Evolutionary conservation across 176 grass and related monocot species (phyloP).

Genomic region (Miscanthus lutarioriparius): DNA sequence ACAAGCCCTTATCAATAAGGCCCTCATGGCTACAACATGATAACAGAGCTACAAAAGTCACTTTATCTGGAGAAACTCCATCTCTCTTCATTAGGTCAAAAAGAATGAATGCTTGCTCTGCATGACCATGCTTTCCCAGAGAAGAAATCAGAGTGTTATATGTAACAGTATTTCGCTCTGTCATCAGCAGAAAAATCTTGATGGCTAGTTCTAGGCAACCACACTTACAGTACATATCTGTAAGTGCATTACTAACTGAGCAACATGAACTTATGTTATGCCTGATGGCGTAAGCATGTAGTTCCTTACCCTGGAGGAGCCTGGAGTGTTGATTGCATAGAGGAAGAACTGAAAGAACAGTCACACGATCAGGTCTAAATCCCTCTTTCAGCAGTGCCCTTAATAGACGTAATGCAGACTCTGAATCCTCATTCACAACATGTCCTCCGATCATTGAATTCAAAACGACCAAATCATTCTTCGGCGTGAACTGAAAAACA

Average conservation of each 20-base stretch:
- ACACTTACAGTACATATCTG: conserved; percentile 74
- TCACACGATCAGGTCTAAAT: conserved; percentile 56
- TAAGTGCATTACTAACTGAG: conserved; percentile 64
- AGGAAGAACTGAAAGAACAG: conserved; percentile 56
- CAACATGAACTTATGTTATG: conserved; percentile 36
- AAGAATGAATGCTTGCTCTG: conserved; percentile 46
- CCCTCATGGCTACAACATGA: conserved; percentile 68
- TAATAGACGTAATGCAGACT: conserved; percentile 47
- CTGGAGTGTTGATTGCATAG: conserved; percentile 48
- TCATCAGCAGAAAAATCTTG: conserved; percentile 36
- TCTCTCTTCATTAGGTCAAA: conserved; percentile 52
- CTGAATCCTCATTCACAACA: conserved; percentile 37
- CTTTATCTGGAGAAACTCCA: conserved; percentile 55
- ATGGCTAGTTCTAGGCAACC: conserved; percentile 50
- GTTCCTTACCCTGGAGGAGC: conserved; percentile 48
- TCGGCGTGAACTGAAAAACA: conserved; percentile 31
- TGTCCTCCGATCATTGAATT: conserved; percentile 64
- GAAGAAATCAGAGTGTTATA: conserved; percentile 75
- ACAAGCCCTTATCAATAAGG: conserved; percentile 54
- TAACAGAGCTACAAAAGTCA: conserved; percentile 77
- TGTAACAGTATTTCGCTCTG: conserved; percentile 46
- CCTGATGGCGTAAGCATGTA: conserved; percentile 53
- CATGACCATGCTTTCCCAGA: conserved; percentile 55
- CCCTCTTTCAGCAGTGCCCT: conserved; percentile 34
- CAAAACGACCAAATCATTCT: conserved; percentile 57